Evolutionary conservation across 2,329 filamentous ascomycete genomes (phyloP), one percentile per base, ranked within the genome.

Genomic region (Leptographium lundbergii): DNA sequence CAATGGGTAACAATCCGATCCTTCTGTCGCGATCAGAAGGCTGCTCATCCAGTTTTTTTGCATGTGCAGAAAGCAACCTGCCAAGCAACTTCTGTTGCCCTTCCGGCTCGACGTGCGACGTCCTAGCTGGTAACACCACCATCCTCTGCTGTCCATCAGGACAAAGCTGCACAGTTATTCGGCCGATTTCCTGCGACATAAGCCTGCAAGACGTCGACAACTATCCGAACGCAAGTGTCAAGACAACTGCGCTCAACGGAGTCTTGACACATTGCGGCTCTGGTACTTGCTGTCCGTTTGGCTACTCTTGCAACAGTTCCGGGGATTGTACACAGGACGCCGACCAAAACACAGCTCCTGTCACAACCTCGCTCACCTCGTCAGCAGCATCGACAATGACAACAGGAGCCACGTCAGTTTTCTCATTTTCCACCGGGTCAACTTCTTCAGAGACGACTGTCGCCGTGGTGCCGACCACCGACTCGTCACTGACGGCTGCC

Each of bases 11-110:
- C 25, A 17, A 25, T 13, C 14, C 17, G 7, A 17, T 56, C 22
- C 53, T 63, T 29, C 51, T 52, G 10, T 56, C 34, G 10, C 59
- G 59, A 25, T 34, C 52, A 22, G 47, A 60, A 2, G 22, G 22
- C 22, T 63, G 59, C 56, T 11, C 51, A 2, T 27, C 78, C 42
- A 66, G 74, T 56, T 77, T 81, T 59, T 69, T 72, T 22, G 74
- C 76, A 63, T 89, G 86, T 67, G 25, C n/a, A 71, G 77, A 22
- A 7, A 32, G 72, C 32, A 74, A 73, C 34, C 75, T 88, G 25
- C 85, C 86, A 1, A 74, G 73, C 57, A 76, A 79, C 68, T 89
- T 91, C 68, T 90, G 87, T 74, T 91, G 88, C 67, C 71, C 77
- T 4, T 61, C 71, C 32, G 71, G 69, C 22, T 73, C 76, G 7